phyloP scores from a whole-genome alignment of 148 eudicot species.

The Amaranthus cruentus region DNA sequence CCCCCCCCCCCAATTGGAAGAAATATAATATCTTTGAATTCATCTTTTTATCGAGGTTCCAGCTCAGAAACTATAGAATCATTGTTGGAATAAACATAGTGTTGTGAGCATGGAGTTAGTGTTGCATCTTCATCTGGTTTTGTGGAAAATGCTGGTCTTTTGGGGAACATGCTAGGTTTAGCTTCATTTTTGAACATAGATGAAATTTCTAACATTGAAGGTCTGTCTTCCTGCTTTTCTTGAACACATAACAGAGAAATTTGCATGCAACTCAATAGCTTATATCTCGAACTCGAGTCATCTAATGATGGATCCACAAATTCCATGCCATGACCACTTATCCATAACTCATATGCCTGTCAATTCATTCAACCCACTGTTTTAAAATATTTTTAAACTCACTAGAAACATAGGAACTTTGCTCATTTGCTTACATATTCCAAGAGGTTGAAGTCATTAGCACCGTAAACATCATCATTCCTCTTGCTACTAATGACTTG shows the following conservation, averaged over 20 bases:
- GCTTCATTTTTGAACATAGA: conserved; percentile 39
- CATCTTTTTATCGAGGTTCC: conserved; percentile 16
- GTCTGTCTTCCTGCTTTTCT: conserved; percentile 38
- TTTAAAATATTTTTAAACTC: not conserved
- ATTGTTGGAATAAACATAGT: conserved; percentile 1
- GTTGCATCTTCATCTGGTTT: not conserved
- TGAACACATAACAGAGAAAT: conserved; percentile 36
- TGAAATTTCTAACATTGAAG: conserved; percentile 41
- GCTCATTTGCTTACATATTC: conserved; percentile 33
- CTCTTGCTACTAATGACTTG: conserved; percentile 41
- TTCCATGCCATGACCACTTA: conserved; percentile 22
- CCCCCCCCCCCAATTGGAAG: too few relatives aligned
- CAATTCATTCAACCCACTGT: not conserved
- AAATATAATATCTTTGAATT: too few relatives aligned
- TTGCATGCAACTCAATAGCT: conserved; percentile 32
- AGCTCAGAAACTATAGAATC: conserved; percentile 21
- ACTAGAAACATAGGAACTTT: not conserved
- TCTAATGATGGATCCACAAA: conserved; percentile 34
- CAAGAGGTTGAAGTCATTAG: conserved; percentile 21
- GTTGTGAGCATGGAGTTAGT: not conserved
- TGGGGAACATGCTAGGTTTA: conserved; percentile 25
- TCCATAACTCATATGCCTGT: conserved; percentile 45
- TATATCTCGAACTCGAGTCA: conserved; percentile 20
- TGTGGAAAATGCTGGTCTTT: conserved; percentile 19
- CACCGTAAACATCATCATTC: conserved; percentile 20